A percentile compares a stretch with the other conserved stretches of the same genome.
phyloP scores from a whole-genome alignment of 1,284 basidiomycete species.

The Leccinum solheimii region DNA sequence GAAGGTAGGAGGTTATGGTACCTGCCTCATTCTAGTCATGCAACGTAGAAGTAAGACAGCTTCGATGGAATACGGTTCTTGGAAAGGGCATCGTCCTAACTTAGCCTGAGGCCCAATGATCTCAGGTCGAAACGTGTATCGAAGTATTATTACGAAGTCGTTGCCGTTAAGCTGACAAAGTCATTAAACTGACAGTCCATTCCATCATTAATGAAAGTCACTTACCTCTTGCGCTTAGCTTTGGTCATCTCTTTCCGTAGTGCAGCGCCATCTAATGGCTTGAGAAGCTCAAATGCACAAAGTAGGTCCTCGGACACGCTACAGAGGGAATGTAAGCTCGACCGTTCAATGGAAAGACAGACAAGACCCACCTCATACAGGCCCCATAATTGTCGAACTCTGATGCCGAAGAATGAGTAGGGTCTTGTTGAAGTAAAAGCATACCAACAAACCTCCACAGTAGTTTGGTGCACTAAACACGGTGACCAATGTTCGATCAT shows the following conservation, averaged over 20 bases:
- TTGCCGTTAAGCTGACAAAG: constrained; percentile 34
- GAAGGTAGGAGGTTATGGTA: constrained; percentile 15
- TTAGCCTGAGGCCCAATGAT: constrained; percentile 6
- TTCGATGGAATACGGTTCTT: constrained; percentile 22
- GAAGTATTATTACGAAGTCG: constrained; percentile 29
- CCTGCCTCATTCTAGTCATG: constrained; percentile 32
- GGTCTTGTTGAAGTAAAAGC: constrained; percentile 8
- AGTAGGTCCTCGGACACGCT: constrained; percentile 96
- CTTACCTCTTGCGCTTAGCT: constrained; percentile 92
- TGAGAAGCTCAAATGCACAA: constrained; percentile 97
- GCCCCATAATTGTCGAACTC: constrained; percentile 99
- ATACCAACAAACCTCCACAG: constrained; percentile 76
- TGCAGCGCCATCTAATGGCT: constrained; percentile 93
- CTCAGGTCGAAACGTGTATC: constrained; percentile 4
- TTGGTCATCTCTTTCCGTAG: constrained; percentile 99
- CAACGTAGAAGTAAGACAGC: constrained; percentile 24
- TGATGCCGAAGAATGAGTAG: constrained; percentile 34
- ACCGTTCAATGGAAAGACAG: constrained; percentile 4
- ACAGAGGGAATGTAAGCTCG: constrained; percentile 16
- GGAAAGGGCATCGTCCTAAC: constrained; percentile 6
- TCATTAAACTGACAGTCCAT: constrained; percentile 10
- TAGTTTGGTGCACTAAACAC: constrained; percentile 99
- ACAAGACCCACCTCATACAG: constrained; percentile 71
- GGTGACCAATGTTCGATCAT: constrained; percentile 96
- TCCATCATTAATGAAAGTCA: background rate